Base-by-base conservation (phyloP, 371 early-diverging fungal species). In the Mucor saturninus region DNA sequence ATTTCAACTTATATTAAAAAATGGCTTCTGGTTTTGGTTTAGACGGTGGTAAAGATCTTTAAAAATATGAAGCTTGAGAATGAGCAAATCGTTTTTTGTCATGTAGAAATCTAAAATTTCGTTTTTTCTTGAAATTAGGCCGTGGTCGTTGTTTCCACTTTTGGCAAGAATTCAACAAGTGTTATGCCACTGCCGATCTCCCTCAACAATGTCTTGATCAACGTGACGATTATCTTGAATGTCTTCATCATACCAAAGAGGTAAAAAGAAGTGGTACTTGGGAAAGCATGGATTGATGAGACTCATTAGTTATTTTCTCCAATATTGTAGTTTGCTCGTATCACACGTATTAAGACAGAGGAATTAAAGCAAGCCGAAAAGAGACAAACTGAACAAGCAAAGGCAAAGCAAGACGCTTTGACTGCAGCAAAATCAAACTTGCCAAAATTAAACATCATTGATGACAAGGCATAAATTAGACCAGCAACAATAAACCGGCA, bases 131-230 rank as follows among this genome's bases (percentile, higher is more conserved):
- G 15, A 57, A 10, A 56, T 10, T 62, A 90, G 91, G 91, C 75
- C 90, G 89, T 77, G 86, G 86, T 72, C 88, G 93, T 61, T 93
- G 93, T 80, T 91, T 89, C 76, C 84, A 88, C 59, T 86, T 87
- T 72, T 93, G 93, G 93, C 92, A 91, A 73, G 93, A 93, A 76
- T 90, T 90, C 75, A 83, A 86, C 81, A 91, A 93, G 74, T 93
- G 93, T 80, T 91, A 89, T 64, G 90, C 88, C 67, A 77, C 81
- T 64, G 88, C 88, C 62, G 87, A 89, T 73, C 73, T 78, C 48
- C 90, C 87, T 59, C 80, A 84, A 55, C 88, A 91, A 68, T 93
- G 93, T 74, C 72, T 84, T 45, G 80, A 81, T 39, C 87, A 89
- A 69, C 84, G 85, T 60, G 91, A 91, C 61, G 93, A 93, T 70